Evolutionary conservation across 2,329 filamentous ascomycete species (phyloP).

Genomic region (Aspergillus felis): DNA sequence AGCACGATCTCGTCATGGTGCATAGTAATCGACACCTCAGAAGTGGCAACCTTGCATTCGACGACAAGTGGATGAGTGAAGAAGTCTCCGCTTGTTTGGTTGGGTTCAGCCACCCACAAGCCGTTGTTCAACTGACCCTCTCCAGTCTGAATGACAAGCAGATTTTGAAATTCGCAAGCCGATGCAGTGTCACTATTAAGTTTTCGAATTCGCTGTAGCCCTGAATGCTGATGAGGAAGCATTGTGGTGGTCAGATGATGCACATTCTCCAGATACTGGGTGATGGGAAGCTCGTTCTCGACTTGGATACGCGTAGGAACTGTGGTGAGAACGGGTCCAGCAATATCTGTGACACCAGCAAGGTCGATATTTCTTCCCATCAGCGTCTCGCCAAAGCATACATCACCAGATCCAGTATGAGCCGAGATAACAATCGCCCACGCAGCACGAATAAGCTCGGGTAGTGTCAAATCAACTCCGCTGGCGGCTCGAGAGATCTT

Average conservation of each 20-base stretch:
- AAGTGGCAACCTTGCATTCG: constrained; percentile 56
- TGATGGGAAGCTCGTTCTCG: constrained; percentile 32
- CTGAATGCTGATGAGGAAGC: constrained; percentile 64
- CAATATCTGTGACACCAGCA: constrained; percentile 45
- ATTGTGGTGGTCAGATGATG: constrained; percentile 55
- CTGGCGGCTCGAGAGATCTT: constrained; percentile 16
- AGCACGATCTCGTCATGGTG: constrained; percentile 64
- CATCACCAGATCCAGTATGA: constrained; percentile 46
- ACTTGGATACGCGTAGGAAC: constrained; percentile 39
- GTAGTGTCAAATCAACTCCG: constrained; percentile 38
- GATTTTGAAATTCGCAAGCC: constrained; percentile 47
- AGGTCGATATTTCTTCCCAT: constrained; percentile 53
- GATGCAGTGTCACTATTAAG: constrained; percentile 47
- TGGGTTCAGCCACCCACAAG: constrained; percentile 34
- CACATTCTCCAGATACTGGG: constrained; percentile 53
- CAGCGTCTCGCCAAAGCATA: constrained; percentile 53
- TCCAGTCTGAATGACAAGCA: constrained; percentile 41
- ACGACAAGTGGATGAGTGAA: constrained; percentile 61
- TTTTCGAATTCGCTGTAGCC: constrained; percentile 50
- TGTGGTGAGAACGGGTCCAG: constrained; percentile 41
- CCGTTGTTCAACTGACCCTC: constrained; percentile 20
- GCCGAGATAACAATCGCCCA: constrained; percentile 51
- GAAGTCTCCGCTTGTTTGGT: constrained; percentile 56
- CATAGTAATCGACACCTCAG: constrained; percentile 56
- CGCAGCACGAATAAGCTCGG: constrained; percentile 49